These are phyloP conservation scores for Diplotaxis tenuifolia DNA, from an alignment of 345 rosid genomes.

Conservation along the genomic window DNA sequence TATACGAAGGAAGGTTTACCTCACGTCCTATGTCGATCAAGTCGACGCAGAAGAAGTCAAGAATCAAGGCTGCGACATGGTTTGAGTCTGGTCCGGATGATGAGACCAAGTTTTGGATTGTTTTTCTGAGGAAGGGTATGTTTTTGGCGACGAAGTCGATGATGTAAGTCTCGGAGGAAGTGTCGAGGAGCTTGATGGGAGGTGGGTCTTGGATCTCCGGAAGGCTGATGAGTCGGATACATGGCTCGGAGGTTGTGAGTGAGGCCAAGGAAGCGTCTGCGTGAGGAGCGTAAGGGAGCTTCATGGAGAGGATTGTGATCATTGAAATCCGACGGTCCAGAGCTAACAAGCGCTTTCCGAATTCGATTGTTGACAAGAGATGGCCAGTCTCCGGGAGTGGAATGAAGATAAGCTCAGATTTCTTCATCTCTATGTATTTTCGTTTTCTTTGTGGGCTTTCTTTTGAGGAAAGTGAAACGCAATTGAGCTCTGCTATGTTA, in stretches of 20 bases:
- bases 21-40: conserved; percentile 52
- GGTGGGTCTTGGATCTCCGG: conserved; percentile 35
- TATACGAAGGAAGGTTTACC: conserved; percentile 48
- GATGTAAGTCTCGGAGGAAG: conserved; percentile 38
- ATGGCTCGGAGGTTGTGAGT: conserved; percentile 21
- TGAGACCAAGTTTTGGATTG: conserved; percentile 20
- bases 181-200: conserved; percentile 33
- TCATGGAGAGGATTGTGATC: conserved; percentile 37
- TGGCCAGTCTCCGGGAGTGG: conserved; percentile 48
- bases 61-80: conserved; percentile 42
- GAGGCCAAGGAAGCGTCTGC: conserved; percentile 33
- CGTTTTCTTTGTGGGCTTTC: background rate
- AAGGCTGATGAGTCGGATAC: conserved; percentile 30
- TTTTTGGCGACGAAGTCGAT: conserved; percentile 20
- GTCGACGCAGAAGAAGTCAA: conserved; percentile 51
- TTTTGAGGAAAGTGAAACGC: background rate
- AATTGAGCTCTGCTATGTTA: background rate
- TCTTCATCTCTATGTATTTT: conserved; percentile 2
- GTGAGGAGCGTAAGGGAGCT: conserved; percentile 36
- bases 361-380: conserved; percentile 46
- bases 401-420: conserved; percentile 30
- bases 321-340: conserved; percentile 29
- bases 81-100: conserved; percentile 4
- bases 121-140: conserved; percentile 12
- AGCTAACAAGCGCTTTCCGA: conserved; percentile 43